Base-by-base conservation (phyloP, 2,329 filamentous ascomycete genomes). In the Trichoderma aggressivum region DNA sequence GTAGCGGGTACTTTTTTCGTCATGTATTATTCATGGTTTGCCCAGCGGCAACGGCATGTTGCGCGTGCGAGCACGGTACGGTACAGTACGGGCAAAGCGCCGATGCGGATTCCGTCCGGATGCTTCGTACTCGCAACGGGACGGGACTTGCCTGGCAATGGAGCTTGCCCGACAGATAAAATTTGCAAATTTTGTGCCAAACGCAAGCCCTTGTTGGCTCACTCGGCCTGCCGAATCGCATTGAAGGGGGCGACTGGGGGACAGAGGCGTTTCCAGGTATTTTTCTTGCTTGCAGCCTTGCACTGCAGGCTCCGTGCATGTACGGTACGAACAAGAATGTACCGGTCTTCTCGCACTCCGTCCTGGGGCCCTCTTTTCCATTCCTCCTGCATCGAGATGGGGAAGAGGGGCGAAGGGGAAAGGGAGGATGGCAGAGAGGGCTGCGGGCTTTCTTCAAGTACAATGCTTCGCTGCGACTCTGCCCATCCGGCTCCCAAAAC, bases 281-380 rank as follows among this genome's bases (percentile, higher is more conserved):
- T 65, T 66, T 65, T 71, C 62, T 71, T 71, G 69, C 69, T 66
- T 71, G 69, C 69, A 71, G 69, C 69, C 61, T 66, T 71, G 58
- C 58, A 62, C 59, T 56, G 67, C 67, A 63, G 43, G 67, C 67
- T 70, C 59, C 58, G 43, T 70, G 58, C 67, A 53, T 43, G 65
- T 59, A 64, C 39, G 16, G 28, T 39, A 60, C 55, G 43, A 21
- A 14, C 47, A 53, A 53, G 11, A 7, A 59, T n/a, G 39, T 43
- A 43, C 39, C n/a, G n/a, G 56, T 34, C 32, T 34, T 21, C 56
- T 58, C 55, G 55, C 28, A 53, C 43, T 64, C 30, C 47, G 47
- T 56, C 43, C 62, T 14, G 16, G 12, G 63, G 64, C n/a, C 64
- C 64, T 69, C 65, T 28, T 50, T 60, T 39, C 16, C 39, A 36